Evolutionary conservation across 306 rosid species (phyloP).

Genomic region (Prosopis cineraria): DNA sequence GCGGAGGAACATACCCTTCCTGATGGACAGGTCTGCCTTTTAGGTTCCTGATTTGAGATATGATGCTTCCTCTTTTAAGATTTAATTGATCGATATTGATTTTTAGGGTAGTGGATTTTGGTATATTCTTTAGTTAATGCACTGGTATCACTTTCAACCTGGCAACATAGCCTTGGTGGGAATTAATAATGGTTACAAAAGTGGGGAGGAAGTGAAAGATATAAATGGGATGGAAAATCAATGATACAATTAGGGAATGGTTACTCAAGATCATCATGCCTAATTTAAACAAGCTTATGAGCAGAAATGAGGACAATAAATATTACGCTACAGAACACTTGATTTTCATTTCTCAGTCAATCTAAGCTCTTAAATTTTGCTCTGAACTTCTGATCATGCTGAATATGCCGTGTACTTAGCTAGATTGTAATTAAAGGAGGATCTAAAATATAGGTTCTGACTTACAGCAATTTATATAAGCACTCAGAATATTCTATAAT

Average conservation of each 20-base stretch:
- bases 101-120: slow-evolving; percentile 23
- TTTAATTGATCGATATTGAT: slow-evolving; percentile 24
- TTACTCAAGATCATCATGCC: slow-evolving; percentile 21
- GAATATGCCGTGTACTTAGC: neutral
- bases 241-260: slow-evolving; percentile 14
- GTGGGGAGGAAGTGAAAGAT: slow-evolving; percentile 15
- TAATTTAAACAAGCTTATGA: slow-evolving; percentile 24
- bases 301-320: slow-evolving; percentile 8
- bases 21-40: slow-evolving; percentile 89
- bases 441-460: neutral
- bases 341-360: slow-evolving; percentile 23
- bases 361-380: slow-evolving; percentile 3
- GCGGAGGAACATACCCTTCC: slow-evolving; percentile 88
- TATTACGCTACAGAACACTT: slow-evolving; percentile 18
- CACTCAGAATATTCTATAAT: slow-evolving; percentile 18
- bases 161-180: neutral
- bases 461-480: slow-evolving; percentile 1
- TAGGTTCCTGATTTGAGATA: slow-evolving; percentile 8
- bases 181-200: slow-evolving; percentile 2
- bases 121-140: slow-evolving; percentile 25
- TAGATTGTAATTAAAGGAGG: slow-evolving; percentile 21
- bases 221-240: slow-evolving; percentile 11
- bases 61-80: slow-evolving; percentile 21
- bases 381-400: slow-evolving; percentile 6
- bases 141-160: slow-evolving; percentile 7